Conservation (phyloP, 2,329 filamentous ascomycete genomes). For the Gnomoniopsis smithogilvyi region DNA sequence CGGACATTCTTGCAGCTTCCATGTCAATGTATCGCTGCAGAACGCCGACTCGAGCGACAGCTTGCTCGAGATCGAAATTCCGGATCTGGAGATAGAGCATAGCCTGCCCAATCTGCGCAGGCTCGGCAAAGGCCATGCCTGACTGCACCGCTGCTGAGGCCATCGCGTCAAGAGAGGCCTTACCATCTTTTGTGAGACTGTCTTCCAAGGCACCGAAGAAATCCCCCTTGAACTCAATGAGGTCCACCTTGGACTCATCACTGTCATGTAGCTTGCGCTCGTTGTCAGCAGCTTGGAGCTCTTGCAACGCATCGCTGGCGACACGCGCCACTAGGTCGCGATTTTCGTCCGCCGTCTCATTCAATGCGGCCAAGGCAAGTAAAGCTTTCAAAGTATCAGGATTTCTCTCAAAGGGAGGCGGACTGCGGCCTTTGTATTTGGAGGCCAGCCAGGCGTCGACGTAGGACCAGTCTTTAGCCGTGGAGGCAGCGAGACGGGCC, state of each 20-base stretch:
- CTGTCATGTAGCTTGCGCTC: slow-evolving; percentile 25
- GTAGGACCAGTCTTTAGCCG: slow-evolving; percentile 87
- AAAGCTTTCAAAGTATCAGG: slow-evolving; percentile 75
- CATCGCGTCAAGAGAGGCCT: slow-evolving; percentile 54
- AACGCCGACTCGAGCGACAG: slow-evolving; percentile 49
- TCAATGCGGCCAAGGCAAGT: slow-evolving; percentile 69
- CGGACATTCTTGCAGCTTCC: slow-evolving; percentile 41
- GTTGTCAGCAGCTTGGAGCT: slow-evolving; percentile 34
- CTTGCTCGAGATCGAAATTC: slow-evolving; percentile 53
- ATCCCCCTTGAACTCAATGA: slow-evolving; percentile 30
- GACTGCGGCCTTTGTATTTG: slow-evolving; percentile 60
- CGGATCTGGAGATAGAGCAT: slow-evolving; percentile 56
- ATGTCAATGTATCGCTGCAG: slow-evolving; percentile 54
- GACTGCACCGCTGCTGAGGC: slow-evolving; percentile 49
- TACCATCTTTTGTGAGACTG: slow-evolving; percentile 53
- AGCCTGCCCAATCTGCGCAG: slow-evolving; percentile 45
- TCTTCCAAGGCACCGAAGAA: slow-evolving; percentile 53
- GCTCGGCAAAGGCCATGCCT: slow-evolving; percentile 45
- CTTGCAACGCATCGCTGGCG: slow-evolving; percentile 57
- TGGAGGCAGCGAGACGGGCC: slow-evolving; percentile 72
- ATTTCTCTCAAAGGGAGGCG: slow-evolving; percentile 82
- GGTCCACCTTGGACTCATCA: slow-evolving; percentile 25
- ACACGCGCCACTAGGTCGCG: slow-evolving; percentile 53
- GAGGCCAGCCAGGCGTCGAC: slow-evolving; percentile 78
- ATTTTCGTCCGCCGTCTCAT: slow-evolving; percentile 76